Evolutionary conservation across 2,329 filamentous ascomycete genomes (phyloP), one percentile per base, ranked within the genome.

Genomic region (Fusarium buharicum): DNA sequence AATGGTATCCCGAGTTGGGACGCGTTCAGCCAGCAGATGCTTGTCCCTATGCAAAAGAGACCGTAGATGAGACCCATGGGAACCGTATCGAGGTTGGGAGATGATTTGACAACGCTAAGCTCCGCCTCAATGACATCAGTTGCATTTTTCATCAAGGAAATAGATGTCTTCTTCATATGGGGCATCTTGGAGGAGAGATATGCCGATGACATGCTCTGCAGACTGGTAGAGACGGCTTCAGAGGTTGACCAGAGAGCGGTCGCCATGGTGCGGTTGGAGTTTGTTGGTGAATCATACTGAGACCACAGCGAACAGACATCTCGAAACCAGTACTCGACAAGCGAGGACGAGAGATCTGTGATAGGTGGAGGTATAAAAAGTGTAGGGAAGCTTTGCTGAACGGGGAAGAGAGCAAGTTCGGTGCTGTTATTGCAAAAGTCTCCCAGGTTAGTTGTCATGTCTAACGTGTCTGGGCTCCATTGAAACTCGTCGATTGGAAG

Each of bases 221-320:
- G 70, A n/a, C 74, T 73, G 16, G 72, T 75, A 9, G 74, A 76
- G 1, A 79, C 75, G 3, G 76, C 69, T 16, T 75, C 73, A 1
- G 76, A 77, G 4, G 71, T 72, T 1, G 74, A 70, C 77, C 76
- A 78, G 0, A 76, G 59, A 2, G 72, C 69, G 2, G 70, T 71
- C 6, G 76, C 77, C 4, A 79, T 66, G 39, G 70, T 74, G 1
- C 77, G 74, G 48, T 78, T 78, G 13, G 75, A 71, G 33, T 78
- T 79, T 33, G 70, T 64, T 2, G 72, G 66, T 4, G 77, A 79
- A 62, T 79, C 77, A 37, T 76, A 77, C 3, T 74, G 75, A 2
- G 77, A 78, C 76, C 77, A 79, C 4, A 75, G 71, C 3, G 75
- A 71, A 39, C 77, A 79, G 1, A 79, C 75, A 10, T 76, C 71